Evolutionary conservation across 2,329 filamentous ascomycete genomes (phyloP).

Genomic region (Exophiala phaeomuriformis): DNA sequence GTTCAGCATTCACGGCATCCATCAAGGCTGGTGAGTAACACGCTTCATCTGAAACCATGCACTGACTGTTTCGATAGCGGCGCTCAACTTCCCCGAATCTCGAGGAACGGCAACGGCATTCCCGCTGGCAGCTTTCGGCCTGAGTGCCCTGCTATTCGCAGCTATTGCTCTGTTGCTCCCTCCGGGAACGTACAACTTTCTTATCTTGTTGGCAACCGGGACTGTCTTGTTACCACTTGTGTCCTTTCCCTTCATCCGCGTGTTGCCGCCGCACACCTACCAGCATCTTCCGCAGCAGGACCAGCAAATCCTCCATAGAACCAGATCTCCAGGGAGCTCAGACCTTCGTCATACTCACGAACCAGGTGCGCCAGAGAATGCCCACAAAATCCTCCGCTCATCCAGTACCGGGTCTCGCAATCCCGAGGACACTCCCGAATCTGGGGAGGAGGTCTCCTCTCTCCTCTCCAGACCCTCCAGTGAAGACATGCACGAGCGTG

Average conservation of each 20-base stretch:
- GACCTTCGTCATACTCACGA: conserved; percentile 30
- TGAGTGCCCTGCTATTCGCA: conserved; percentile 96
- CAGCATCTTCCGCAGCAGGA: conserved; percentile 36
- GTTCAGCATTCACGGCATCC: conserved; percentile 79
- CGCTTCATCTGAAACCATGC: background rate
- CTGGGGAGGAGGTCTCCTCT: conserved; percentile 32
- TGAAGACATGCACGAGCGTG: conserved; percentile 17
- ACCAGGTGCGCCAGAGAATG: conserved; percentile 33
- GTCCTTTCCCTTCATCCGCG: conserved; percentile 76
- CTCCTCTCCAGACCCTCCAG: conserved; percentile 59
- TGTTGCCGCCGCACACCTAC: conserved; percentile 50
- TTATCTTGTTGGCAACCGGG: conserved; percentile 71
- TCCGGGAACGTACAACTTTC: conserved; percentile 71
- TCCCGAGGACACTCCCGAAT: conserved; percentile 27
- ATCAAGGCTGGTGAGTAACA: conserved; percentile 60
- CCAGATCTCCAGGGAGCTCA: conserved; percentile 30
- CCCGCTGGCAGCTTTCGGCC: conserved; percentile 81
- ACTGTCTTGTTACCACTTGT: conserved; percentile 68
- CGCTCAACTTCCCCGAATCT: conserved; percentile 84
- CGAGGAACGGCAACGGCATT: conserved; percentile 92
- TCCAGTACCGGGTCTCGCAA: conserved; percentile 29
- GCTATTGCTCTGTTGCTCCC: conserved; percentile 71
- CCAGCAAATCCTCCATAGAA: conserved; percentile 29
- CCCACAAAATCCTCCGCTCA: conserved; percentile 28
- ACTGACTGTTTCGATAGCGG: conserved; percentile 46